phyloP scores from a whole-genome alignment of 805 yeast genomes.

The Cyberlindnera mycetangii region DNA sequence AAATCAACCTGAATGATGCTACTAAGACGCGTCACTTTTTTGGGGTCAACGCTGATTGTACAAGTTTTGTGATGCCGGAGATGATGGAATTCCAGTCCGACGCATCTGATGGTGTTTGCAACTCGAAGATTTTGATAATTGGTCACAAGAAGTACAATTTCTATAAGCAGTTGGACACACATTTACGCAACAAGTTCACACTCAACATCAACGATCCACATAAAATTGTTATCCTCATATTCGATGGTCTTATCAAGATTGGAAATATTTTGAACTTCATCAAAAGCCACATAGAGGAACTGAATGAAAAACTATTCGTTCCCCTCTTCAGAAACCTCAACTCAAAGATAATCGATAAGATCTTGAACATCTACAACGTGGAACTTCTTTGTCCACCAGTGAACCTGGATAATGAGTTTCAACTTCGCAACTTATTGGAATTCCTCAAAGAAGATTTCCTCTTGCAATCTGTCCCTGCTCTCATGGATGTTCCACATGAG shows the following conservation, averaged over 20 bases:
- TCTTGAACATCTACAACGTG: conserved; percentile 18
- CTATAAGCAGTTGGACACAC: conserved; percentile 18
- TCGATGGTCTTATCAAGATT: conserved; percentile 29
- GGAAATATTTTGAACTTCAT: conserved; percentile 29
- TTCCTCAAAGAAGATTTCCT: conserved; percentile 21
- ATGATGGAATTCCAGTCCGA: background rate
- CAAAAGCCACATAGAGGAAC: conserved; percentile 12
- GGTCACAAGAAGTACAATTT: conserved; percentile 25
- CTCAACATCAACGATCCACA: conserved; percentile 18
- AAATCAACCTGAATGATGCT: conserved; percentile 22
- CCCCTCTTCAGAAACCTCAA: conserved; percentile 28
- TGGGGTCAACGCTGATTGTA: background rate
- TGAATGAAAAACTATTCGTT: conserved; percentile 18
- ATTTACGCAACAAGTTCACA: conserved; percentile 21
- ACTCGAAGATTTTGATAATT: conserved; percentile 24
- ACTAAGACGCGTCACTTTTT: conserved; percentile 8
- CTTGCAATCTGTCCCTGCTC: conserved; percentile 3
- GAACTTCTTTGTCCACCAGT: conserved; percentile 28
- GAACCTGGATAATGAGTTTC: conserved; percentile 17
- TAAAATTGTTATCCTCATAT: conserved; percentile 22
- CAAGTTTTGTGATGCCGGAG: conserved; percentile 24
- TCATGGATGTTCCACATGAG: background rate
- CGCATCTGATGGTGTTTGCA: background rate
- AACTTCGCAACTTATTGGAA: conserved; percentile 21
- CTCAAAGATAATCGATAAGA: conserved; percentile 18